These are phyloP conservation scores for Saccharomyces mikatae DNA, from an alignment of 805 yeast genomes.

Conservation along the genomic window DNA sequence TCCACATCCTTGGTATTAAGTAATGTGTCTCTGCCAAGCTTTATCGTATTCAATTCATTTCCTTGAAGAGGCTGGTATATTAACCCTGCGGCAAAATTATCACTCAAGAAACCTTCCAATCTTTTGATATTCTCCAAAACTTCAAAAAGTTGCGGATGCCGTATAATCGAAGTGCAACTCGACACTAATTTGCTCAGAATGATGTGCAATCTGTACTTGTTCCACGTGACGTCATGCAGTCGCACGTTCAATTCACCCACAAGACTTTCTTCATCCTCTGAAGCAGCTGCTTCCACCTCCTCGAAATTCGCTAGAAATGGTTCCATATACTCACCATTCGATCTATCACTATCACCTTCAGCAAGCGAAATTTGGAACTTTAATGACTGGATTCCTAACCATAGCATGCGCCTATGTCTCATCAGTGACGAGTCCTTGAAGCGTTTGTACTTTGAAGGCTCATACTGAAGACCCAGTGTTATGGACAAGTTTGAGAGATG, in stretches of 20 bases:
- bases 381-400: conserved; percentile 18
- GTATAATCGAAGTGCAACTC: neutral
- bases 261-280: neutral
- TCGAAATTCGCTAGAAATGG: conserved; percentile 1
- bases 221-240: conserved; percentile 7
- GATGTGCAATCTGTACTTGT: conserved; percentile 14
- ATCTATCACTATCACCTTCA: conserved; percentile 5
- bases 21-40: conserved; percentile 7
- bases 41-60: neutral
- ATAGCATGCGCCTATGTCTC: conserved; percentile 10
- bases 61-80: neutral
- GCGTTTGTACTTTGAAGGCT: conserved; percentile 7
- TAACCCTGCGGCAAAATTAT: conserved; percentile 8
- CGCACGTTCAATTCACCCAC: conserved; percentile 3
- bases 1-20: conserved; percentile 3
- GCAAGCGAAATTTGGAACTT: conserved; percentile 5
- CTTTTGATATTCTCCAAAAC: conserved; percentile 8
- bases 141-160: conserved; percentile 4
- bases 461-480: conserved; percentile 11
- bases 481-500: conserved; percentile 4
- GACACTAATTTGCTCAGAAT: conserved; percentile 6
- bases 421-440: neutral
- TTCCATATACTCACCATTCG: conserved; percentile 5
- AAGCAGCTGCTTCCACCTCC: neutral
- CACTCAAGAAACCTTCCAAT: conserved; percentile 3